These are phyloP conservation scores for Candida bentonensis DNA, from an alignment of 805 yeast species.

Conservation along the genomic window DNA sequence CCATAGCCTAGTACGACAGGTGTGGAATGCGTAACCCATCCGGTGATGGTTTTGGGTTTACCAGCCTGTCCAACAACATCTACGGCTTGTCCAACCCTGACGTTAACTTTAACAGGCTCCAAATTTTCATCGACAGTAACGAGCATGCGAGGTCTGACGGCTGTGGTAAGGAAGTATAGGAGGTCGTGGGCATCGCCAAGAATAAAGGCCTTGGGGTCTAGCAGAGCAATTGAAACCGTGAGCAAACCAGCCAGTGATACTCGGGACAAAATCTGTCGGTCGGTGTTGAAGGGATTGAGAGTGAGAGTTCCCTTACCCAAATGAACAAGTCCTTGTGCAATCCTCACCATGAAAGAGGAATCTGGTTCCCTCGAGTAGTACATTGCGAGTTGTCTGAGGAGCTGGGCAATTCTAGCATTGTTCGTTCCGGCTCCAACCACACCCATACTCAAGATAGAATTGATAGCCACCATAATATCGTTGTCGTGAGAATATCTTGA, in stretches of 20 bases:
- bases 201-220: slow-evolving; percentile 76
- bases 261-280: slow-evolving; percentile 73
- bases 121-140: slow-evolving; percentile 85
- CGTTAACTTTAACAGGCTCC: slow-evolving; percentile 87
- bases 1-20: slow-evolving; percentile 90
- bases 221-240: slow-evolving; percentile 68
- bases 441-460: slow-evolving; percentile 95
- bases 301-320: slow-evolving; percentile 93
- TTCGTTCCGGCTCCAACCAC: slow-evolving; percentile 97
- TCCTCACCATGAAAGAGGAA: slow-evolving; percentile 79
- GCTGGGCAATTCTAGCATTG: slow-evolving; percentile 93
- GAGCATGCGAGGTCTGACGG: slow-evolving; percentile 85
- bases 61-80: slow-evolving; percentile 99
- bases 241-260: slow-evolving; percentile 81
- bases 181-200: slow-evolving; percentile 62
- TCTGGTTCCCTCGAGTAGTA: slow-evolving; percentile 86
- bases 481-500: slow-evolving; percentile 95
- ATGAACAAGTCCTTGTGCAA: slow-evolving; percentile 90
- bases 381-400: slow-evolving; percentile 85
- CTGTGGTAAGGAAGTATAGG: slow-evolving; percentile 73
- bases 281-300: slow-evolving; percentile 77
- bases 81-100: slow-evolving; percentile 97
- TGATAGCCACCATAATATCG: slow-evolving; percentile 85
- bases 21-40: slow-evolving; percentile 98
- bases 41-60: slow-evolving; percentile 95